A percentile compares a stretch with the other conserved stretches of the same genome.
These are phyloP conservation scores for Colletotrichum orbiculare DNA, from an alignment of 2,329 filamentous ascomycete genomes.

Conservation along the genomic window DNA sequence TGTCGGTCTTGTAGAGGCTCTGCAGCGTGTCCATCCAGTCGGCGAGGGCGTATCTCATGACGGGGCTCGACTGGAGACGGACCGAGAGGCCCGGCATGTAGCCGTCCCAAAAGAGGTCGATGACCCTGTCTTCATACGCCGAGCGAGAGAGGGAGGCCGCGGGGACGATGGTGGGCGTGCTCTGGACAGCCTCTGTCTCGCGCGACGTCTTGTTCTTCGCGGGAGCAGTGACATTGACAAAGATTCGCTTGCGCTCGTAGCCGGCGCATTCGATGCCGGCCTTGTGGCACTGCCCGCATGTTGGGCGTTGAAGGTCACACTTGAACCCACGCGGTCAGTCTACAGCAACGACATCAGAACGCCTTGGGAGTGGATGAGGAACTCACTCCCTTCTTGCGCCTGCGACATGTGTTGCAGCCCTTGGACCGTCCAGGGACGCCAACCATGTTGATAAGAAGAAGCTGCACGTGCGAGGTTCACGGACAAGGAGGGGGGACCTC, in stretches of 20 bases:
- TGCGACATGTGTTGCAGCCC: constrained; percentile 38
- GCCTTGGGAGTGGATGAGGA: neutral
- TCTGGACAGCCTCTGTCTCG: neutral
- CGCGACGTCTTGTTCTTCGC: neutral
- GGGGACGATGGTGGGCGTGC: neutral
- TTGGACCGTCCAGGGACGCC: constrained; percentile 39
- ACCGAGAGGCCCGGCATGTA: constrained; percentile 33
- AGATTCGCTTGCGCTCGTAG: constrained; percentile 37
- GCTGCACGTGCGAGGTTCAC: neutral
- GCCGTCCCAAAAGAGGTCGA: constrained; percentile 37
- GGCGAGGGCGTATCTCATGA: constrained; percentile 23
- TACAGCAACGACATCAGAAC: neutral
- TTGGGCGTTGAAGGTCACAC: constrained; percentile 37
- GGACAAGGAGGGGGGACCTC: neutral
- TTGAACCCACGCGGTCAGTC: constrained; percentile 8
- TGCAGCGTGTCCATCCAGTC: constrained; percentile 39
- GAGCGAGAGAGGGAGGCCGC: constrained; percentile 25
- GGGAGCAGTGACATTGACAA: constrained; percentile 34
- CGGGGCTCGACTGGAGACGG: constrained; percentile 3
- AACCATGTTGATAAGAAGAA: constrained; percentile 28
- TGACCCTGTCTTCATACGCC: constrained; percentile 32
- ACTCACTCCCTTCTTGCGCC: constrained; percentile 39
- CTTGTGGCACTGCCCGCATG: constrained; percentile 38
- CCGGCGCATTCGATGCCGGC: constrained; percentile 34
- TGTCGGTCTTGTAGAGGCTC: constrained; percentile 38